phyloP scores from a whole-genome alignment of 2,329 filamentous ascomycete genomes.

The Cercospora zeina region DNA sequence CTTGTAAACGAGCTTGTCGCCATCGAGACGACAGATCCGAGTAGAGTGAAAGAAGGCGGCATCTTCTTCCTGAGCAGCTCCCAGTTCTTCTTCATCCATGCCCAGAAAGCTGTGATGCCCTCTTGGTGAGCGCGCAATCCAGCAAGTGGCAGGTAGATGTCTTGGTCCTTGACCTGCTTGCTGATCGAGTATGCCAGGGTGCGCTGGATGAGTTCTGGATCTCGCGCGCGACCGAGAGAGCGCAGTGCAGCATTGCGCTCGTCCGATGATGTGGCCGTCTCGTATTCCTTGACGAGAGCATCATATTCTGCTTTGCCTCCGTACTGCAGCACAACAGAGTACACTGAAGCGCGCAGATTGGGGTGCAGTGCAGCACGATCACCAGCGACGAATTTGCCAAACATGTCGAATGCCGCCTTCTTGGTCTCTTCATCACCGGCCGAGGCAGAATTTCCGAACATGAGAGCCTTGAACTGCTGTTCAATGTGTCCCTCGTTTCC shows the following conservation, averaged over 20 bases:
- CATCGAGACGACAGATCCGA: conserved; percentile 80
- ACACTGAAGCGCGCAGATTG: conserved; percentile 85
- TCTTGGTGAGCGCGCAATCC: conserved; percentile 74
- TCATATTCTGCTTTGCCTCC: conserved; percentile 88
- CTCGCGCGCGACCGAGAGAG: conserved; percentile 73
- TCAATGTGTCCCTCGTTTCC: conserved; percentile 83
- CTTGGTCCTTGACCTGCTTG: conserved; percentile 87
- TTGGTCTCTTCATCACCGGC: conserved; percentile 77
- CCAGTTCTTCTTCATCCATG: conserved; percentile 86
- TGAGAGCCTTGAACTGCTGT: conserved; percentile 90
- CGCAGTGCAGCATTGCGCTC: conserved; percentile 91
- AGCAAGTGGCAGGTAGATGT: conserved; percentile 84
- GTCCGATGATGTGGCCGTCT: conserved; percentile 72
- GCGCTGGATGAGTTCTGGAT: conserved; percentile 76
- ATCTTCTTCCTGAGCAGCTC: conserved; percentile 76
- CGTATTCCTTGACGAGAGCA: conserved; percentile 71
- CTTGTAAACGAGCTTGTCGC: conserved; percentile 79
- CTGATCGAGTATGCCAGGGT: conserved; percentile 74
- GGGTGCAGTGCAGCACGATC: conserved; percentile 83
- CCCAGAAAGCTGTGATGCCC: conserved; percentile 78
- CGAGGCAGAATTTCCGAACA: conserved; percentile 81
- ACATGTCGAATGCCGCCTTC: conserved; percentile 84
- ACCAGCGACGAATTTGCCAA: conserved; percentile 76
- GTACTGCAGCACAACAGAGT: conserved; percentile 78
- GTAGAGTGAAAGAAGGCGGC: conserved; percentile 81